A percentile compares a stretch with the other conserved stretches of the same genome.
Evolutionary conservation across 192 early-diverging fungal species (phyloP).

Genomic region (Podila clonocystis): DNA sequence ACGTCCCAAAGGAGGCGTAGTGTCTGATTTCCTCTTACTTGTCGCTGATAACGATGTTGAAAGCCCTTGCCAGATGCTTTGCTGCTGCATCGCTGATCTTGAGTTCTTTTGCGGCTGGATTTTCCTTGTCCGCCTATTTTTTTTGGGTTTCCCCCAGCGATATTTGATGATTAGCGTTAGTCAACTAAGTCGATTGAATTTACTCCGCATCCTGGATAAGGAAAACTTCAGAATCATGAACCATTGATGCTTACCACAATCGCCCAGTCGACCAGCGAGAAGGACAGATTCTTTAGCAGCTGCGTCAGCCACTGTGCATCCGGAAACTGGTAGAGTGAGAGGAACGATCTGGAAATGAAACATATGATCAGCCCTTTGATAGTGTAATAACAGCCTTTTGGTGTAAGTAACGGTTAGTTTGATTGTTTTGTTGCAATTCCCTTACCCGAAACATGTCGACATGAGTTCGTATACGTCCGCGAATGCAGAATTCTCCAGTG

Average conservation of each 20-base stretch:
- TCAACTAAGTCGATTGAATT: too few species aligned
- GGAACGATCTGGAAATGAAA: conserved; percentile 15
- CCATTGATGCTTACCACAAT: conserved; percentile 15
- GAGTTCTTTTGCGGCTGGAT: conserved; percentile 19
- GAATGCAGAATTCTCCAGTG: conserved; percentile 10
- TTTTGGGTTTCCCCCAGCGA: too few species aligned
- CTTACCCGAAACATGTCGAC: conserved; percentile 32
- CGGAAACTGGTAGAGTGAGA: conserved; percentile 10
- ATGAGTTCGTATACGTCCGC: conserved; percentile 27
- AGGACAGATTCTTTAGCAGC: conserved; percentile 25
- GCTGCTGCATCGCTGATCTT: conserved; percentile 46
- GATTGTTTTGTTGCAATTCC: background rate
- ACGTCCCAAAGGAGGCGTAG: too few species aligned
- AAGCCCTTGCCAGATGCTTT: conserved; percentile 48
- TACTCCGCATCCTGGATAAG: background rate
- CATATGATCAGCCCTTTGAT: background rate
- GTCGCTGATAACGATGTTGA: conserved; percentile 58
- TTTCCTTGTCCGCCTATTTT: conserved; percentile 20
- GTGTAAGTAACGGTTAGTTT: background rate
- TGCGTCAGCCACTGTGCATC: conserved; percentile 35
- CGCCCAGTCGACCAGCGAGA: conserved; percentile 32
- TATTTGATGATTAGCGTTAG: too few species aligned
- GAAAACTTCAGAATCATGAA: too few species aligned
- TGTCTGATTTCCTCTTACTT: conserved; percentile 19
- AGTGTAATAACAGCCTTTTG: too few species aligned